A percentile compares a stretch with the other conserved stretches of the same genome.
phyloP scores from a whole-genome alignment of 2,329 filamentous ascomycete genomes.

The Alternaria angustiovoidea region DNA sequence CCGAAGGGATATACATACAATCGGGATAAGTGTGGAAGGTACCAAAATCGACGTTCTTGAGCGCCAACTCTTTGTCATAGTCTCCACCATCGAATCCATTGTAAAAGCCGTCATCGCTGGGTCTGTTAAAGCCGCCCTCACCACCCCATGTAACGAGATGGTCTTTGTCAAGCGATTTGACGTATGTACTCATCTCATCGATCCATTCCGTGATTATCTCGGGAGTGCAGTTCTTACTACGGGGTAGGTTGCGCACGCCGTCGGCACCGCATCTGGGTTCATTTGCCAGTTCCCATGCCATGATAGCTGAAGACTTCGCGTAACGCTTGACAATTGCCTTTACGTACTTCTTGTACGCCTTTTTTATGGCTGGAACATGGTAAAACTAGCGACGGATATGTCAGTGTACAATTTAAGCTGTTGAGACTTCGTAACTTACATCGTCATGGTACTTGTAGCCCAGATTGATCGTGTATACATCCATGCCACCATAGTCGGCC shows the following conservation, averaged over 20 bases:
- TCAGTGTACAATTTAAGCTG: not conserved
- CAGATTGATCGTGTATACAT: slow-evolving; percentile 65
- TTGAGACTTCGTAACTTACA: slow-evolving; percentile 27
- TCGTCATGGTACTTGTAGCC: slow-evolving; percentile 63
- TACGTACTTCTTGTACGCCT: slow-evolving; percentile 60
- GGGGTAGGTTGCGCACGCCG: slow-evolving; percentile 38
- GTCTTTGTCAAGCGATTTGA: slow-evolving; percentile 61
- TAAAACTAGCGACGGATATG: slow-evolving; percentile 36
- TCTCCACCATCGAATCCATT: slow-evolving; percentile 60
- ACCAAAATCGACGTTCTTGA: slow-evolving; percentile 63
- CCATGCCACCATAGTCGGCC: slow-evolving; percentile 68
- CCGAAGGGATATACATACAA: slow-evolving; percentile 33
- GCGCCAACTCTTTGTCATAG: slow-evolving; percentile 60
- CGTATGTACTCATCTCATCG: slow-evolving; percentile 62
- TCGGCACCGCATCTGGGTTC: slow-evolving; percentile 50
- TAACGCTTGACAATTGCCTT: slow-evolving; percentile 60
- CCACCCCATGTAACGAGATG: slow-evolving; percentile 66
- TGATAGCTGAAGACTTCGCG: slow-evolving; percentile 57
- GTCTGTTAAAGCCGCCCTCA: slow-evolving; percentile 51
- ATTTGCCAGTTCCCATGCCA: slow-evolving; percentile 65
- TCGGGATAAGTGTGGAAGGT: slow-evolving; percentile 66
- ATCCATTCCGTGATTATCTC: slow-evolving; percentile 59
- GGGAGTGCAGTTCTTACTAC: slow-evolving; percentile 45
- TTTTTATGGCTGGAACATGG: slow-evolving; percentile 59
- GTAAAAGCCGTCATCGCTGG: slow-evolving; percentile 48